These are phyloP conservation scores for Kodamaea sp. DNA, from an alignment of 1,139 yeast species.

Conservation along the genomic window DNA sequence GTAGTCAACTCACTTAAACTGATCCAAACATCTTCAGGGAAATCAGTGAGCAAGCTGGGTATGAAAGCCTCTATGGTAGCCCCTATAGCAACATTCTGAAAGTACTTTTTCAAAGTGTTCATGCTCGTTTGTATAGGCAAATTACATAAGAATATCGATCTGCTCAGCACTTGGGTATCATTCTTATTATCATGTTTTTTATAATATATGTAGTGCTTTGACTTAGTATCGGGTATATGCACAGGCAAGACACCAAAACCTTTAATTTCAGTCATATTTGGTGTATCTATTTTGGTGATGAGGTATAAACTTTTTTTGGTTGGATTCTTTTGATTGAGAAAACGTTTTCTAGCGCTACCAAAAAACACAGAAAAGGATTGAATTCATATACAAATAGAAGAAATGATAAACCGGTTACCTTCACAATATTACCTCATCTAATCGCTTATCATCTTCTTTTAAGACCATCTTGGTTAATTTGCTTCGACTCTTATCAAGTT, in stretches of 20 bases:
- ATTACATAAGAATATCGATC: constrained; percentile 71
- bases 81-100: constrained; percentile 57
- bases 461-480: too few species aligned
- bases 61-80: constrained; percentile 54
- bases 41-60: constrained; percentile 36
- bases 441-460: too few species aligned
- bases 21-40: constrained; percentile 51
- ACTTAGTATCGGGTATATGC: constrained; percentile 29
- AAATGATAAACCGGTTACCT: too few species aligned
- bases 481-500: too few species aligned
- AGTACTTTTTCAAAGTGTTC: constrained; percentile 51
- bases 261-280: constrained; percentile 37
- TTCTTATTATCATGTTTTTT: constrained; percentile 60
- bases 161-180: constrained; percentile 20
- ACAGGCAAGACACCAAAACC: constrained; percentile 56
- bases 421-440: too few species aligned
- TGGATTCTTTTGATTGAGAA: too few species aligned
- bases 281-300: neutral
- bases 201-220: constrained; percentile 50
- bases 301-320: too few species aligned
- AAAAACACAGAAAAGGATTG: too few species aligned
- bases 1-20: constrained; percentile 60
- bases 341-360: too few species aligned
- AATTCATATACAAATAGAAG: too few species aligned
- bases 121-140: constrained; percentile 62